Evolutionary conservation across 306 rosid species (phyloP), one percentile per base, ranked within the genome.

Genomic region (Argentina anserina): DNA sequence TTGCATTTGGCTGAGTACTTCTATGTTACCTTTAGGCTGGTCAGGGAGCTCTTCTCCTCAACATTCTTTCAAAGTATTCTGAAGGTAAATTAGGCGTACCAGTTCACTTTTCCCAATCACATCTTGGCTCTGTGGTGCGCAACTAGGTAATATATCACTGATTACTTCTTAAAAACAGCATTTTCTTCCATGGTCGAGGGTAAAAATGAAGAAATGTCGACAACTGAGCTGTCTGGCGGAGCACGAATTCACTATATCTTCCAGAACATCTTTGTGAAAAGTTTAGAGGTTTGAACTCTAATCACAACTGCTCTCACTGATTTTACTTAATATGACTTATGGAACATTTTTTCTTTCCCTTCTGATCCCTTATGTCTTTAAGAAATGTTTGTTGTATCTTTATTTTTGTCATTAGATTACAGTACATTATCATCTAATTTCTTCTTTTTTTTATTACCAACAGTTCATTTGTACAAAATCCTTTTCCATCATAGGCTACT

Each of bases 141-240:
- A 40, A 49, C 72, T 64, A 56, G 42, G 47, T 61, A 52, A 73
- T 47, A 69, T 29, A 49, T 78, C 28, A 7, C 23, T 26, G 66
- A 36, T 80, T 53, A 75, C 4, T 46, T 64, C 70, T 67, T 81
- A 40, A 60, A 75, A 80, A 83, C 87, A 95, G 99, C 97, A 73
- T 95, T 95, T 83, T 88, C 97, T 70, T 87, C 99, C 53, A 90
- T 90, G 88, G 89, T 95, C 49, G 99, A 95, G 75, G 99, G 99
- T 71, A 95, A 88, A 83, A 95, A 91, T 79, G 97, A 90, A 85
- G 97, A 91, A 88, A 91, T 95, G 99, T 87, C 96, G 20, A 95
- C 99, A 59, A 80, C 93, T 55, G 97, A 91, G 85, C 83, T 95
- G 63, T 88, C 97, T 66, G 99, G 97, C 46, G 99, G 97, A 79